These are phyloP conservation scores for Ceratocystis harringtonii DNA, from an alignment of 2,329 filamentous ascomycete species.

Conservation along the genomic window DNA sequence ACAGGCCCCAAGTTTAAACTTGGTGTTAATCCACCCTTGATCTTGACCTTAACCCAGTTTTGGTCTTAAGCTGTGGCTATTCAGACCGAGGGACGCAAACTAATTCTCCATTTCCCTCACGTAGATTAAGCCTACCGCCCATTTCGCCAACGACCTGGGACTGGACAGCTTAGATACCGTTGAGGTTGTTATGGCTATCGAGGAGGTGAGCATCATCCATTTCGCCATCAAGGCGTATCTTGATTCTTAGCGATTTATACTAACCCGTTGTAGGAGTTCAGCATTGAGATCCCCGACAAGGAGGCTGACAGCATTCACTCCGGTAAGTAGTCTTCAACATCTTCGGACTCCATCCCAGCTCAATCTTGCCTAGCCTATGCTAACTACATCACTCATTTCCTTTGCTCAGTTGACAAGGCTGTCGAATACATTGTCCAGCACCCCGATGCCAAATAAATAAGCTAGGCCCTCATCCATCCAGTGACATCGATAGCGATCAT, in stretches of 20 bases:
- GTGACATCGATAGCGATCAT: neutral
- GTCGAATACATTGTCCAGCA: conserved; percentile 87
- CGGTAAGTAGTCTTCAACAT: conserved; percentile 41
- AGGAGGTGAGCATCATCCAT: conserved; percentile 51
- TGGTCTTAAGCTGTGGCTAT: neutral
- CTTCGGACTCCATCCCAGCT: neutral
- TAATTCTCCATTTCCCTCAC: neutral
- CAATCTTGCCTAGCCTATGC: neutral
- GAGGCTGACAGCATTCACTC: conserved; percentile 89
- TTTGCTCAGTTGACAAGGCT: conserved; percentile 64
- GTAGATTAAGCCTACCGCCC: conserved; percentile 67
- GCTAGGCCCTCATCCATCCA: neutral
- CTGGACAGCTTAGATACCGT: conserved; percentile 96
- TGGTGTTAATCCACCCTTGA: neutral
- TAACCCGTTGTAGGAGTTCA: conserved; percentile 36
- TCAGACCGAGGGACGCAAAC: neutral
- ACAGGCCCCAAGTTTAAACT: neutral
- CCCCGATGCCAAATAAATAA: conserved; percentile 62
- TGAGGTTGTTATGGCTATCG: conserved; percentile 99
- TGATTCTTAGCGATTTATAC: neutral
- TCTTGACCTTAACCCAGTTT: neutral
- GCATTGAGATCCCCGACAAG: conserved; percentile 97
- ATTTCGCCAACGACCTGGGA: conserved; percentile 95
- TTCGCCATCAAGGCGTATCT: neutral
- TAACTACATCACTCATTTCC: neutral